Percentiles rank a stretch among this genome's conserved stretches.
Conservation (phyloP, 139 green algal species). For the Axilococcus clingmanii region DNA sequence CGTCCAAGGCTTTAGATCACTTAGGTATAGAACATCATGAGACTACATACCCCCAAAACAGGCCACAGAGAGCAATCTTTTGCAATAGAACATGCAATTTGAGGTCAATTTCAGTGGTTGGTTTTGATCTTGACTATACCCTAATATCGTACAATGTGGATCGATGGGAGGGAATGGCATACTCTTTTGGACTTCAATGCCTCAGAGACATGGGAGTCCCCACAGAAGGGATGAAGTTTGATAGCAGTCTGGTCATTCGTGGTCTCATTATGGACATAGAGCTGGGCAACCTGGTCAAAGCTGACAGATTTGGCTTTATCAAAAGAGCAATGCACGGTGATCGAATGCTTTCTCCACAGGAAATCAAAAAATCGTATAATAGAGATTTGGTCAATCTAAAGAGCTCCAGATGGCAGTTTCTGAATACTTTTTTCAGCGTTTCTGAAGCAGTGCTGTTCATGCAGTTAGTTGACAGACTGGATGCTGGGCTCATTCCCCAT, state of each 20-base stretch:
- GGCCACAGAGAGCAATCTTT: conserved; percentile 77
- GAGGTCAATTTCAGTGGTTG: conserved; percentile 78
- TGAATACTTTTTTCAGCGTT: conserved; percentile 94
- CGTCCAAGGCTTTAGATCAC: neutral
- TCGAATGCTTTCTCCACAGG: conserved; percentile 65
- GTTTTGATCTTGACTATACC: conserved; percentile 83
- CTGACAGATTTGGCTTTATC: conserved; percentile 60
- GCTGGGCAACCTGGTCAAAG: conserved; percentile 55
- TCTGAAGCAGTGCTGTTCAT: conserved; percentile 62
- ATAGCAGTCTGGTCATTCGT: conserved; percentile 75
- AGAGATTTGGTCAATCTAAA: conserved; percentile 81
- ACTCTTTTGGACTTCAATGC: conserved; percentile 32
- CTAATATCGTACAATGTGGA: conserved; percentile 92
- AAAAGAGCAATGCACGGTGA: conserved; percentile 93
- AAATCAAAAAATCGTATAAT: conserved; percentile 71
- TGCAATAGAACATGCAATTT: conserved; percentile 91
- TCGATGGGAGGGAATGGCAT: conserved; percentile 84
- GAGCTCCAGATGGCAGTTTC: conserved; percentile 75
- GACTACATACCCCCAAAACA: conserved; percentile 46
- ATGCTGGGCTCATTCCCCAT: conserved; percentile 53
- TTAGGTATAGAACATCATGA: neutral
- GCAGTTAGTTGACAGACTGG: conserved; percentile 87
- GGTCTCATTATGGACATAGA: conserved; percentile 57
- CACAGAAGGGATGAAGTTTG: conserved; percentile 78
- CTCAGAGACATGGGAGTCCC: conserved; percentile 48